phyloP scores from a whole-genome alignment of 2,329 filamentous ascomycete species.

The Fusarium sp. region DNA sequence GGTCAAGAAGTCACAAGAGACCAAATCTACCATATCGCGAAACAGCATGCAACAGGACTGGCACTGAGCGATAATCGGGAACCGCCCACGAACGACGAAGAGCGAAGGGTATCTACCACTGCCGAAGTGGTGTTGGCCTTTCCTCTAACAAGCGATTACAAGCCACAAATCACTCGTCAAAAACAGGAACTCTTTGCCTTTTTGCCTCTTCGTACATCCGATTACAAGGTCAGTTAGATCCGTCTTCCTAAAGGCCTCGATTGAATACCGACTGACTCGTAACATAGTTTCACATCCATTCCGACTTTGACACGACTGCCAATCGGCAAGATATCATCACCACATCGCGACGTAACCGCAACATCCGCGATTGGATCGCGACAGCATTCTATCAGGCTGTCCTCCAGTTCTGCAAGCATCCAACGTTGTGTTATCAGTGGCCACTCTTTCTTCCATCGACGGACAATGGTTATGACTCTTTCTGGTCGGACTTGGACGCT shows the following conservation, averaged over 20 bases:
- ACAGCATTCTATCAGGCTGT: conserved; percentile 14
- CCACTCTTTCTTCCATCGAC: conserved; percentile 22
- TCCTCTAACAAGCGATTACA: neutral
- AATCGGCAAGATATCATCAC: conserved; percentile 27
- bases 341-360: conserved; percentile 18
- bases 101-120: neutral
- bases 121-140: conserved; percentile 36
- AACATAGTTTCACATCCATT: conserved; percentile 33
- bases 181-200: conserved; percentile 34
- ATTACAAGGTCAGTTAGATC: conserved; percentile 8
- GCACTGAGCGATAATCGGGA: conserved; percentile 24
- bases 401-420: conserved; percentile 22
- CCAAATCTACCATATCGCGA: conserved; percentile 30
- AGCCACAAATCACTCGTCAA: neutral
- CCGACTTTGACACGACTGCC: conserved; percentile 29
- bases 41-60: neutral
- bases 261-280: neutral
- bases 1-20: neutral
- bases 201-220: conserved; percentile 9
- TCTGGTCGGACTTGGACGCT: conserved; percentile 14
- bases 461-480: neutral
- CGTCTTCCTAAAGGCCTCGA: too few relatives aligned
- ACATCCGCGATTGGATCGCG: conserved; percentile 1
- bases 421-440: neutral
- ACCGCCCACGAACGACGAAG: neutral